Evolutionary conservation across 176 grass and related monocot genomes (phyloP).

Genomic region (Poa pratensis): DNA sequence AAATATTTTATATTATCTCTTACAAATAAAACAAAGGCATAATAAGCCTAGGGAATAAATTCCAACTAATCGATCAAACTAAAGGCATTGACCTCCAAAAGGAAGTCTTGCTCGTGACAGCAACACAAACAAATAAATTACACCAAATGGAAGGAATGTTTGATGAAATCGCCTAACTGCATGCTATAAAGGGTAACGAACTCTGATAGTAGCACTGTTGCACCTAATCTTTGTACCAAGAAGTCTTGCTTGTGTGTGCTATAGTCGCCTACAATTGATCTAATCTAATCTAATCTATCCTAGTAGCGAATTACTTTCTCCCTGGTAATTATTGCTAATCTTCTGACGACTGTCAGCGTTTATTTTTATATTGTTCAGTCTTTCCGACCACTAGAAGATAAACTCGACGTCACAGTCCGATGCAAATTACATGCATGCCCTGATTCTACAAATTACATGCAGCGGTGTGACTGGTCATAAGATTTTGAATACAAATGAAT

Average conservation of each 20-base stretch:
- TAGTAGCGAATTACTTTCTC: slow-evolving; percentile 43
- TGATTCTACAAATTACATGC: slow-evolving; percentile 11
- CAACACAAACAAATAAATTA: slow-evolving; percentile 40
- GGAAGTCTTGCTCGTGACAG: slow-evolving; percentile 43
- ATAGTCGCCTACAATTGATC: slow-evolving; percentile 28
- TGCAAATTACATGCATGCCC: too few species aligned
- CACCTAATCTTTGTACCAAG: slow-evolving; percentile 52
- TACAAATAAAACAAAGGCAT: slow-evolving; percentile 15
- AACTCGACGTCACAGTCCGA: slow-evolving; percentile 41
- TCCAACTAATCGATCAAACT: slow-evolving; percentile 32
- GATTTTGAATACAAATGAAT: too few species aligned
- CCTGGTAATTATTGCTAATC: slow-evolving; percentile 20
- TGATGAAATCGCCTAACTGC: slow-evolving; percentile 42
- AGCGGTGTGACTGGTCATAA: too few species aligned
- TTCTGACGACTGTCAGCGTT: neutral
- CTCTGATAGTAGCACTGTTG: slow-evolving; percentile 31
- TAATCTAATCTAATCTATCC: neutral
- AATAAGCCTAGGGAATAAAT: slow-evolving; percentile 33
- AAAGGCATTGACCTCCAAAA: slow-evolving; percentile 45
- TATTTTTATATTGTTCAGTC: slow-evolving; percentile 19
- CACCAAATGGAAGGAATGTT: slow-evolving; percentile 29
- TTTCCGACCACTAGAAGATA: slow-evolving; percentile 45
- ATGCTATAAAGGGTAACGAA: slow-evolving; percentile 25
- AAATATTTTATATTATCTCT: slow-evolving; percentile 13
- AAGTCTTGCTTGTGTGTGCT: slow-evolving; percentile 44